Evolutionary conservation across 306 rosid species (phyloP).

Genomic region (Adenanthera pavonina): DNA sequence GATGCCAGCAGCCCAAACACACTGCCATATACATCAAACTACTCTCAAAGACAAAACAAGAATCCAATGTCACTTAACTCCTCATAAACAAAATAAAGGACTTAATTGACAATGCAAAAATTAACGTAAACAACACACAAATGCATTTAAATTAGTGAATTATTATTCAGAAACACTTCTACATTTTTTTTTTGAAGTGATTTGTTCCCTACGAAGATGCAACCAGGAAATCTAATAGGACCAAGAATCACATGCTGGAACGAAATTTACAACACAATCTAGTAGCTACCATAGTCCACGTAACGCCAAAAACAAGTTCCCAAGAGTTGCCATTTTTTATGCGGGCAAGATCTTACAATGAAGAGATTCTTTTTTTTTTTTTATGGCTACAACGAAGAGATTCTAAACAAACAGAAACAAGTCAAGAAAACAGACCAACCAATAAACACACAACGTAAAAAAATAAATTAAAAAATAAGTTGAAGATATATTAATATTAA

Average conservation of each 20-base stretch:
- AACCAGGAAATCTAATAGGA: not conserved
- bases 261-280: not conserved
- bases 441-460: too few species aligned
- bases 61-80: constrained; percentile 17
- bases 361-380: too few species aligned
- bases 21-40: constrained; percentile 81
- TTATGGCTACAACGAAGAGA: too few species aligned
- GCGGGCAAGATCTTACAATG: not conserved
- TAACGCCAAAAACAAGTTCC: not conserved
- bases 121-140: too few species aligned
- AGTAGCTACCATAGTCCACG: not conserved
- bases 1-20: constrained; percentile 75
- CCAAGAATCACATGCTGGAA: not conserved
- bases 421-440: too few species aligned
- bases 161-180: not conserved
- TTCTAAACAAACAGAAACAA: too few species aligned
- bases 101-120: not conserved
- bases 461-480: too few species aligned
- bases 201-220: not conserved
- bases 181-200: not conserved
- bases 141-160: too few species aligned
- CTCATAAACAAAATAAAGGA: not conserved
- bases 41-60: not conserved
- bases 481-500: too few species aligned
- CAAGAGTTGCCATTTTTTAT: not conserved